Base-by-base conservation (phyloP, 257 asterid species). In the Solanum tarijense region DNA sequence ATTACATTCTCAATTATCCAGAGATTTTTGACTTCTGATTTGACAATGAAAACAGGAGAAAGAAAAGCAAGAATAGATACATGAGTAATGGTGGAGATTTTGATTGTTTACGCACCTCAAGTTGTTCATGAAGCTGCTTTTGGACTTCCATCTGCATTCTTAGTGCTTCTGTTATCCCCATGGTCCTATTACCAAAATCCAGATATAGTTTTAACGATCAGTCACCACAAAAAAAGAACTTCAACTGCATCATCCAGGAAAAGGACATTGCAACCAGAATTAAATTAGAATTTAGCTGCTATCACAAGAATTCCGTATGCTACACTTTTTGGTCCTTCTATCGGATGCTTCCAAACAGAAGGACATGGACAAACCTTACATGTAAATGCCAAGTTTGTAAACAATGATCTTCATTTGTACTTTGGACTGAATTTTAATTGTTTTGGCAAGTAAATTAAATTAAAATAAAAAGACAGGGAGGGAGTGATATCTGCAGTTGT, bases 91-190 rank as follows among this genome's bases (percentile, higher is more conserved):
- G 16, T 12, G 84, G 27, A 31, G 32, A 78, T 11, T 18, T 68
- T 79, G 74, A 86, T 12, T 52, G 83, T 85, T 82, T 41, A 88
- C 81, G 16, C 92, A 96, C 98, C 98, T 96, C 98, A 52, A 96
- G 98, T 89, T 96, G 98, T 89, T 96, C 98, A 23, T 96, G 98
- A 86, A 96, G 96, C 90, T 94, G 96, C 90, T 96, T 96, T 93
- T 96, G 98, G 9, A 96, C 98, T 89, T 96, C 98, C 96, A 96
- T 92, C 89, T 96, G 98, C 84, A 96, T 43, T 88, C 95, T 91
- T 73, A 96, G 93, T 60, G 98, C 98, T 91, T 96, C 98, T 25
- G 96, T 94, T 69, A 95, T 95, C 18, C 96, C 98, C 90, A 91
- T 90, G 6, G 94, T 93, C 93, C 98, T 96, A 95, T 87, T 87